Percentiles rank a stretch among this genome's conserved stretches.
phyloP scores from a whole-genome alignment of 2,329 filamentous ascomycete species.

The Phoma sp. region DNA sequence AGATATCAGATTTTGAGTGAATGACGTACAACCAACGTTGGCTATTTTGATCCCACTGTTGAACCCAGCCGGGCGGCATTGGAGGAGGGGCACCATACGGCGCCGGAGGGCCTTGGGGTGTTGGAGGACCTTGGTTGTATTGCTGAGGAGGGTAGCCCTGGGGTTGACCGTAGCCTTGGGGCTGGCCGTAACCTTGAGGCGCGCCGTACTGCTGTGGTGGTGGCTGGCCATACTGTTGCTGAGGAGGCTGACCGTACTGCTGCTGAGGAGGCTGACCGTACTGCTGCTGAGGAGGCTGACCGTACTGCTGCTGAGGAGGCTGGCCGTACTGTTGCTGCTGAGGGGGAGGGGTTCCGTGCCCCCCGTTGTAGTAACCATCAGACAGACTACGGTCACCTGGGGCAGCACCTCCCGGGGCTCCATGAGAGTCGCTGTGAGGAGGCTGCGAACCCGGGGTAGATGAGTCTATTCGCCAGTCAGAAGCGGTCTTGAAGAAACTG shows the following conservation, averaged over 20 bases:
- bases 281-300: slow-evolving; percentile 27
- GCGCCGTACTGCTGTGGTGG: slow-evolving; percentile 28
- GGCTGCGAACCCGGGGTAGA: slow-evolving; percentile 6
- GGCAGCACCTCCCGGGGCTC: slow-evolving; percentile 24
- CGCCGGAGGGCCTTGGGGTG: slow-evolving; percentile 41
- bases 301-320: slow-evolving; percentile 15
- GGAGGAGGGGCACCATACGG: slow-evolving; percentile 60
- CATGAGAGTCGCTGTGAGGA: slow-evolving; percentile 17
- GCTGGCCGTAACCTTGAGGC: slow-evolving; percentile 34
- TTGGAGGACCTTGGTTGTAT: slow-evolving; percentile 32
- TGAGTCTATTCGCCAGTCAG: slow-evolving; percentile 1
- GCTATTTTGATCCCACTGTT: slow-evolving; percentile 67
- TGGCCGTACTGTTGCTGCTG: slow-evolving; percentile 6
- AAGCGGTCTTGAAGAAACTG: not conserved
- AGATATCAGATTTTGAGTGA: not conserved
- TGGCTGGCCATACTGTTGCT: slow-evolving; percentile 25
- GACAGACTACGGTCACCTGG: slow-evolving; percentile 31
- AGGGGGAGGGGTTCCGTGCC: slow-evolving; percentile 22
- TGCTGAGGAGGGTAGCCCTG: slow-evolving; percentile 36
- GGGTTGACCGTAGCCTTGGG: slow-evolving; percentile 34
- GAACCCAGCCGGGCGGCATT: slow-evolving; percentile 63
- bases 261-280: slow-evolving; percentile 13
- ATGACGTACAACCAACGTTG: slow-evolving; percentile 61
- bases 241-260: slow-evolving; percentile 29
- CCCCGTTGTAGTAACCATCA: slow-evolving; percentile 28